phyloP scores from a whole-genome alignment of 2,329 filamentous ascomycete genomes.

The Trichothecium roseum region DNA sequence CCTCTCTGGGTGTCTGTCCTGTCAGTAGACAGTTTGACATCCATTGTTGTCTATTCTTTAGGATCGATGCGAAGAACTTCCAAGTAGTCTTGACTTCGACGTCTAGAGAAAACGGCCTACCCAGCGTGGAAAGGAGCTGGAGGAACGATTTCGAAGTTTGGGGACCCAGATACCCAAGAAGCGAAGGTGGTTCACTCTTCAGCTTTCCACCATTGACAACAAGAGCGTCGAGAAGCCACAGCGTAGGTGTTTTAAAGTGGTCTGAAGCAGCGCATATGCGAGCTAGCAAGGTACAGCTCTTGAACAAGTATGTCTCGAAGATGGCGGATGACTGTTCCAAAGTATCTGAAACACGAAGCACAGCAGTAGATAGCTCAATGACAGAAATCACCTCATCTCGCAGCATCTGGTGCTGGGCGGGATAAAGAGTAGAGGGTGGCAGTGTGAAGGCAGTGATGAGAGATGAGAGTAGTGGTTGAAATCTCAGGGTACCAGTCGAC shows the following conservation, averaged over 20 bases:
- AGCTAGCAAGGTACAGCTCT: slow-evolving; percentile 65
- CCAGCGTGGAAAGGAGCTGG: slow-evolving; percentile 63
- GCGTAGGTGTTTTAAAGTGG: slow-evolving; percentile 52
- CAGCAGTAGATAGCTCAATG: slow-evolving; percentile 54
- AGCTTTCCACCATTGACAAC: slow-evolving; percentile 58
- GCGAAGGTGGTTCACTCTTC: slow-evolving; percentile 72
- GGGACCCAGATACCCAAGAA: slow-evolving; percentile 82
- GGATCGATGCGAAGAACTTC: slow-evolving; percentile 75
- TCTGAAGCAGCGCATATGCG: slow-evolving; percentile 65
- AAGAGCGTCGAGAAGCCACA: slow-evolving; percentile 62
- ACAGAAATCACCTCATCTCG: slow-evolving; percentile 54
- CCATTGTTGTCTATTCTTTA: slow-evolving; percentile 90
- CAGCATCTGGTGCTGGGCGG: slow-evolving; percentile 41
- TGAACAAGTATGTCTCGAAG: slow-evolving; percentile 72
- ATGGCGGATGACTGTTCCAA: slow-evolving; percentile 52
- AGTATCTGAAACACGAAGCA: slow-evolving; percentile 61
- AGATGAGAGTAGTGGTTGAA: slow-evolving; percentile 66
- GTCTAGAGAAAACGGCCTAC: slow-evolving; percentile 60
- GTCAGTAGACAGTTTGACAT: slow-evolving; percentile 89
- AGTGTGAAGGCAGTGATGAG: slow-evolving; percentile 39
- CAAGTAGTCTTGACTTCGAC: slow-evolving; percentile 62
- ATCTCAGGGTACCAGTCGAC: slow-evolving; percentile 58
- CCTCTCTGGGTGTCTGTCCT: slow-evolving; percentile 71
- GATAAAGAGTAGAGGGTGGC: slow-evolving; percentile 48
- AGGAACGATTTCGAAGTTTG: slow-evolving; percentile 79